Evolutionary conservation across 306 rosid species (phyloP).

Genomic region (Erythrophleum fordii): DNA sequence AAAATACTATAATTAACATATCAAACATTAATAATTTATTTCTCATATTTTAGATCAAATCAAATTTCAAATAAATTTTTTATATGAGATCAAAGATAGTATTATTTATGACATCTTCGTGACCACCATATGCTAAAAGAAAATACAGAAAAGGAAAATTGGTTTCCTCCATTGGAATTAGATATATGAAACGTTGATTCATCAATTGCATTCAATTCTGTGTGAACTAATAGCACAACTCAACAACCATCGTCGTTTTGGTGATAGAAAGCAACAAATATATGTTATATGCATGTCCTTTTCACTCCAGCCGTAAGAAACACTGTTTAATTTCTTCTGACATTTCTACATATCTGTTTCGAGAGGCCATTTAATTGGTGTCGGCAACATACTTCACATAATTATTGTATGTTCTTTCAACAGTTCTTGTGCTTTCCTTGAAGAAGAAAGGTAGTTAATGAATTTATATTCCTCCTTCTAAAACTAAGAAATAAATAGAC

Average conservation of each 20-base stretch:
- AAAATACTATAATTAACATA: no score
- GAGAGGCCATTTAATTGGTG: conserved; percentile 1
- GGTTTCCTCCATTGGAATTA: neutral
- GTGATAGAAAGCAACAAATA: no score
- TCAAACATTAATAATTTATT: no score
- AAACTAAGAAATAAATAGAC: no score
- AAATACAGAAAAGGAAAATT: neutral
- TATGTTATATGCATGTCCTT: conserved; percentile 28
- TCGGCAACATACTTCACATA: neutral
- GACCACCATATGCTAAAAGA: neutral
- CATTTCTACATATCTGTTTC: conserved; percentile 2
- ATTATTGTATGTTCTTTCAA: neutral
- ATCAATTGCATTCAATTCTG: conserved; percentile 7
- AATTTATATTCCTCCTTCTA: no score
- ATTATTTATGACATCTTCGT: neutral
- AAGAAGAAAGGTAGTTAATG: no score
- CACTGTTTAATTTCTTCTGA: neutral
- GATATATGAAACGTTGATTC: neutral
- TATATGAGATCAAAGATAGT: no score
- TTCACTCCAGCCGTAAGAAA: conserved; percentile 33
- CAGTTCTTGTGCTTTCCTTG: no score
- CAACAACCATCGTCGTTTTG: no score
- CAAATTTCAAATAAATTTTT: no score
- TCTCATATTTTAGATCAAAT: no score
- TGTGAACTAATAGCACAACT: no score